Evolutionary conservation across 192 early-diverging fungal species (phyloP).

Genomic region (Entomortierella parvispora): DNA sequence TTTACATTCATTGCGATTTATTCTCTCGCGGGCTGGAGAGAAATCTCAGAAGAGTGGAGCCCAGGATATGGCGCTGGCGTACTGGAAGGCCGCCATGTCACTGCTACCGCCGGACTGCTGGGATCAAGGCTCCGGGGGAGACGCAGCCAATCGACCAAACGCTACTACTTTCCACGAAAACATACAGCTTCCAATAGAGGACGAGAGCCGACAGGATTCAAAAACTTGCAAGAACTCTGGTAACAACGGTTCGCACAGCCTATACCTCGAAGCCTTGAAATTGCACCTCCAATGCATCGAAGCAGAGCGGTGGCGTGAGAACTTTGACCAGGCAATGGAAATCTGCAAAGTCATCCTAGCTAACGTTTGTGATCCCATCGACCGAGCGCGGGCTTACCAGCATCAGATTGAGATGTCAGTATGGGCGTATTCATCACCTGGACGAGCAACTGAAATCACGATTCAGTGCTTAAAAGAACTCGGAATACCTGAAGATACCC

Average conservation of each 20-base stretch:
- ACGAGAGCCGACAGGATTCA: too few species aligned
- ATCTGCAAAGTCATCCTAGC: constrained; percentile 32
- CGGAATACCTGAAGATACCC: constrained; percentile 9
- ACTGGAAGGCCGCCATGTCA: constrained; percentile 34
- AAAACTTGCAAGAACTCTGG: too few species aligned
- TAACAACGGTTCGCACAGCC: not conserved
- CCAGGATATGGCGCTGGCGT: constrained; percentile 34
- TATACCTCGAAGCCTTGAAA: constrained; percentile 40
- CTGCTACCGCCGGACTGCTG: constrained; percentile 35
- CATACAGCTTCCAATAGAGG: too few species aligned
- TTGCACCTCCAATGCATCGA: constrained; percentile 48
- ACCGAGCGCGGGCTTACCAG: constrained; percentile 37
- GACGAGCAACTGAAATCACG: constrained; percentile 17
- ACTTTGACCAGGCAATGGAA: constrained; percentile 45
- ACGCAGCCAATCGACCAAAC: too few species aligned
- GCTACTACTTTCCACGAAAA: too few species aligned
- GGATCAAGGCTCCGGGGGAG: not conserved
- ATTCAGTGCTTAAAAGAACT: constrained; percentile 33
- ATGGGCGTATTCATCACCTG: constrained; percentile 34
- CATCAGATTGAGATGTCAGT: constrained; percentile 53
- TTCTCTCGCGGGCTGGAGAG: constrained; percentile 24
- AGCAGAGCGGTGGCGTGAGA: constrained; percentile 46
- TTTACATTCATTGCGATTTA: too few species aligned
- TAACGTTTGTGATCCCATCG: constrained; percentile 34
- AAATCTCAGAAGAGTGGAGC: constrained; percentile 50